phyloP scores from a whole-genome alignment of 140 eudicot species.

The Flaveria floridana region DNA sequence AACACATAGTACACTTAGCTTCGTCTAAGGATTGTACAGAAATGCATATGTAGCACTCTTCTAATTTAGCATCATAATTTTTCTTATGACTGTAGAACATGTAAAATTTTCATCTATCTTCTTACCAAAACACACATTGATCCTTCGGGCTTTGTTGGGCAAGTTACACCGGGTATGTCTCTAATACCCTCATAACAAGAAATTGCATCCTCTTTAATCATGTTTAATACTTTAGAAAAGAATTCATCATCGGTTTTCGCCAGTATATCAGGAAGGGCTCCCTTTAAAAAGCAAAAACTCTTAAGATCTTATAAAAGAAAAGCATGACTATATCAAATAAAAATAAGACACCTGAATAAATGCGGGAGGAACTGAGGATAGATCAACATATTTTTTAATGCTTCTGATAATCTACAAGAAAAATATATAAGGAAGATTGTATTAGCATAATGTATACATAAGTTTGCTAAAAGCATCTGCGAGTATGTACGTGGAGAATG shows the following conservation, averaged over 20 bases:
- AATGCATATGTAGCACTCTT: neutral
- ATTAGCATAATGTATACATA: neutral
- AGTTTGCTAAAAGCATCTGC: neutral
- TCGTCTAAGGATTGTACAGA: neutral
- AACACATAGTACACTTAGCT: neutral
- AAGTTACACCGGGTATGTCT: constrained; percentile 54
- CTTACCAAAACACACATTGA: constrained; percentile 68
- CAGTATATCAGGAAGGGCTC: constrained; percentile 57
- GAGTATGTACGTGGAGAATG: neutral
- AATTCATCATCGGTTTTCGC: constrained; percentile 36
- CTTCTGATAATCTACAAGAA: constrained; percentile 47
- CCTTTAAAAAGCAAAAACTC: neutral
- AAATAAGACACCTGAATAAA: constrained; percentile 55
- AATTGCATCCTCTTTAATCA: constrained; percentile 47
- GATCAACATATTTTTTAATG: constrained; percentile 42
- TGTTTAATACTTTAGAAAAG: constrained; percentile 32
- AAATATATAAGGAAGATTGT: neutral
- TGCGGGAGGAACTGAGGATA: constrained; percentile 48
- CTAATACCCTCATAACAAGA: constrained; percentile 34
- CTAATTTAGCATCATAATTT: neutral
- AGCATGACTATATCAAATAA: neutral
- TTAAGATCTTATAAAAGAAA: neutral
- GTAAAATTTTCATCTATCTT: constrained; percentile 13
- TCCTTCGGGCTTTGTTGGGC: constrained; percentile 65
- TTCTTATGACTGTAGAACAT: neutral